phyloP scores from a whole-genome alignment of 1,139 yeast species.

The Kodamaea arcana region DNA sequence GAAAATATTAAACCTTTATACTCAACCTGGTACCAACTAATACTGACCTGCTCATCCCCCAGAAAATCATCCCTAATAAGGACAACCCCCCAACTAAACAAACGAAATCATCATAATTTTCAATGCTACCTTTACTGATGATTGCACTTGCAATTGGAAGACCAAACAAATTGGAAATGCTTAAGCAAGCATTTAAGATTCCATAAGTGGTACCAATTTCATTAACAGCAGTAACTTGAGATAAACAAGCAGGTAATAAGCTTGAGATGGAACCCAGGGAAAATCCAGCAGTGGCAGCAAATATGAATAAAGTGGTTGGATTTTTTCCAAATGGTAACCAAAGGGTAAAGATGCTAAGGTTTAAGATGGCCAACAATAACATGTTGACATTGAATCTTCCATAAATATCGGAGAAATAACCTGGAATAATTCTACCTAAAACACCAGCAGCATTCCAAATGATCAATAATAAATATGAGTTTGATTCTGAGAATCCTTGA shows the following conservation, averaged over 20 bases:
- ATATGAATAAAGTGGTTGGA: constrained; percentile 21
- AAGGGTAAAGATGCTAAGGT: constrained; percentile 20
- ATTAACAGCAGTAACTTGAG: constrained; percentile 24
- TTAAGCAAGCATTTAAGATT: constrained; percentile 26
- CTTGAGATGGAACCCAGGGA: constrained; percentile 30
- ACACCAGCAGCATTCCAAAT: constrained; percentile 28
- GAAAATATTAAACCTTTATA: constrained; percentile 9
- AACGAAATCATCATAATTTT: constrained; percentile 22
- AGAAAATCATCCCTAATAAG: constrained; percentile 11
- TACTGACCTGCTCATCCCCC: constrained; percentile 9
- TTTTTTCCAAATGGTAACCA: constrained; percentile 29
- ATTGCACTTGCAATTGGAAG: constrained; percentile 38
- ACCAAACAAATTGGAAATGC: constrained; percentile 30
- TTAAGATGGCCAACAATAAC: constrained; percentile 16
- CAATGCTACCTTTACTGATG: constrained; percentile 28
- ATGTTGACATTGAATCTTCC: constrained; percentile 30
- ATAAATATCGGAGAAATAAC: constrained; percentile 26
- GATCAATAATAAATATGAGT: constrained; percentile 23
- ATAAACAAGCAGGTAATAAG: constrained; percentile 28
- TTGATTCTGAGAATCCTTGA: constrained; percentile 19
- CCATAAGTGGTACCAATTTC: constrained; percentile 32
- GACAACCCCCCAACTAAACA: constrained; percentile 30
- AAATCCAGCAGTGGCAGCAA: constrained; percentile 27
- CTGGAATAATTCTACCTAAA: constrained; percentile 28
- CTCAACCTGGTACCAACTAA: constrained; percentile 10